Conservation (phyloP, 2,329 filamentous ascomycete genomes). For the Fusarium nelsonii region DNA sequence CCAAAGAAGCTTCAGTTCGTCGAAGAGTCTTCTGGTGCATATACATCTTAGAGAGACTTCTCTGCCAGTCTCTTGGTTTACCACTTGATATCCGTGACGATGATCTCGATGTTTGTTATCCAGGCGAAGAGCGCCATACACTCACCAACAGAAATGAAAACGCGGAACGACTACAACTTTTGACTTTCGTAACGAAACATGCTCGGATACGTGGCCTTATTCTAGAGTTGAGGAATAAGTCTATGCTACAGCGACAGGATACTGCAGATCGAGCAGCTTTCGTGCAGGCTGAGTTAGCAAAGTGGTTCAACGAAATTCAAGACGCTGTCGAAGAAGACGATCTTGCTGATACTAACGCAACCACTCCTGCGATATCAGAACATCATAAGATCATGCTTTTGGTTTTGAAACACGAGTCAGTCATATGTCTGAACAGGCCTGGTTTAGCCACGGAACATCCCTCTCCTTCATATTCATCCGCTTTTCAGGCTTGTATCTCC, state of each 20-base stretch:
- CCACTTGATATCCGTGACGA: constrained; percentile 68
- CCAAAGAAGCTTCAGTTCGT: constrained; percentile 60
- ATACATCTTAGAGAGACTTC: constrained; percentile 66
- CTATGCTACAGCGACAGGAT: constrained; percentile 59
- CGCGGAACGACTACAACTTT: constrained; percentile 51
- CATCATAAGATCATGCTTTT: constrained; percentile 58
- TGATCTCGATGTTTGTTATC: constrained; percentile 70
- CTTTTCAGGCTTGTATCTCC: constrained; percentile 64
- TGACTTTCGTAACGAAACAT: constrained; percentile 60
- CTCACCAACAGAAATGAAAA: constrained; percentile 31
- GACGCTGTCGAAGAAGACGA: constrained; percentile 59
- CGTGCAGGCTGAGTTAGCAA: constrained; percentile 62
- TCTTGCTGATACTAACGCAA: constrained; percentile 1
- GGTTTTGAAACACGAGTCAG: constrained; percentile 62
- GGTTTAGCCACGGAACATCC: constrained; percentile 60
- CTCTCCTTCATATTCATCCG: constrained; percentile 59
- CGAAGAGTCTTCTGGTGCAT: constrained; percentile 69
- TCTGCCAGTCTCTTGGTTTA: constrained; percentile 68
- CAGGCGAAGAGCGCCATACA: constrained; percentile 60
- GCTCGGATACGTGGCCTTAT: constrained; percentile 63
- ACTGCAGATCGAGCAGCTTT: constrained; percentile 57
- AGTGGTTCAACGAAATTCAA: constrained; percentile 67
- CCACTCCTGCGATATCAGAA: constrained; percentile 41
- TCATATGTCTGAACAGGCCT: constrained; percentile 64
- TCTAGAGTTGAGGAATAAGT: constrained; percentile 65